These are phyloP conservation scores for Agapanthus africanus DNA, from an alignment of 106 monocot species.

Conservation along the genomic window DNA sequence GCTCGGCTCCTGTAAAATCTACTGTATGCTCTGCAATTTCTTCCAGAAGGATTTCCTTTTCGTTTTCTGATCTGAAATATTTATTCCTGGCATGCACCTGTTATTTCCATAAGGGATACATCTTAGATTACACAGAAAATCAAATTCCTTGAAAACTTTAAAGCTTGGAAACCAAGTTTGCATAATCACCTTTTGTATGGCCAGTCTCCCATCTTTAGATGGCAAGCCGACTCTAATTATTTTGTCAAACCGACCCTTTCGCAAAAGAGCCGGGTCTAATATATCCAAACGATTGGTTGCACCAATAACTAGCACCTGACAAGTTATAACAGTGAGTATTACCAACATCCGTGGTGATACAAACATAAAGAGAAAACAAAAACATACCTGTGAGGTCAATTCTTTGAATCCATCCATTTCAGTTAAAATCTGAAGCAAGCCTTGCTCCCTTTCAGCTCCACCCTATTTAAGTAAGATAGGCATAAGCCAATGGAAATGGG, in stretches of 20 bases:
- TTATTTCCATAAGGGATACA: background rate
- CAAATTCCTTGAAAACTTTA: no score
- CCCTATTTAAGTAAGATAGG: slow-evolving; percentile 35
- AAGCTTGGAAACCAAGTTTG: no score
- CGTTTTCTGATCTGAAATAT: slow-evolving; percentile 58
- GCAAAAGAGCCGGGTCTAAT: slow-evolving; percentile 72
- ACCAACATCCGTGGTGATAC: background rate
- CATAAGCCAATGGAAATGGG: background rate
- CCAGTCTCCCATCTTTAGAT: slow-evolving; percentile 78
- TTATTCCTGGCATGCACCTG: slow-evolving; percentile 87
- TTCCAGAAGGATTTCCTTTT: slow-evolving; percentile 54
- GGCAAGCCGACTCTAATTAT: slow-evolving; percentile 87
- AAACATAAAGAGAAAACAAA: background rate
- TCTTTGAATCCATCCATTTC: slow-evolving; percentile 90
- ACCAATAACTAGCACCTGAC: slow-evolving; percentile 75
- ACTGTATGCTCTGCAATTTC: slow-evolving; percentile 73
- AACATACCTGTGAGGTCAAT: slow-evolving; percentile 52
- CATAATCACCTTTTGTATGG: slow-evolving; percentile 75
- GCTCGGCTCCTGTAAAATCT: slow-evolving; percentile 93
- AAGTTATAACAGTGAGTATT: background rate
- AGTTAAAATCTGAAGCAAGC: slow-evolving; percentile 86
- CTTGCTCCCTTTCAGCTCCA: slow-evolving; percentile 90
- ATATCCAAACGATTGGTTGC: slow-evolving; percentile 85
- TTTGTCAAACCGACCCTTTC: slow-evolving; percentile 86
- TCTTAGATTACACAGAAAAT: slow-evolving; percentile 14